Evolutionary conservation across 2,329 filamentous ascomycete genomes (phyloP), one percentile per base, ranked within the genome.

Genomic region (Pseudocercospora ulei): DNA sequence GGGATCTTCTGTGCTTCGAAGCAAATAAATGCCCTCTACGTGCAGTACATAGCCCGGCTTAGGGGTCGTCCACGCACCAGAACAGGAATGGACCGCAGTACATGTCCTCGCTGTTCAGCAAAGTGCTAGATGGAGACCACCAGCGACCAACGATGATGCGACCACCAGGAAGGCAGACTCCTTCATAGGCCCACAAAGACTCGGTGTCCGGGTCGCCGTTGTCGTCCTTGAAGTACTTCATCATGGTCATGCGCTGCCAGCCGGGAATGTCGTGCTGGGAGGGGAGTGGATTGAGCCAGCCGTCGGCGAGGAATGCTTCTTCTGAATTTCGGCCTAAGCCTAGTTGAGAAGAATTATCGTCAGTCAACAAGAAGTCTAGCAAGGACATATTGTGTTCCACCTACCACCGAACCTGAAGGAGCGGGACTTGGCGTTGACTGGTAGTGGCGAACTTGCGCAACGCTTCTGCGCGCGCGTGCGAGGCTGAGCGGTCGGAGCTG

Each of bases 161-260:
- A 2, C 62, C 64, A 8, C 67, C 67, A 0, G 67, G 67, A 13
- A 70, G 41, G 5, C 69, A 65, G 3, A 69, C 60, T 3, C 66
- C 67, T 49, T 70, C 67, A 24, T 69, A 68, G 1, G 65, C 66
- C 65, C 66, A 70, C 2, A 68, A 53, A n/a, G 52, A 46, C 4
- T 62, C 59, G 5, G 37, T 33, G 16, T 60, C 55, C 12, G 36
- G 56, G 38, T 3, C 46, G 13, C 46, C 47, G 3, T 57, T 39
- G 0, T 58, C 44, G 8, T 63, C 54, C 1, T 46, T 36, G 45
- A 62, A 67, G 46, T 70, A 69, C 52, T 71, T 72, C 63, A 74
- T 68, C 58, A 75, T 67, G 0, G 65, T 69, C 39, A 75, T 58
- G 19, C 70, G 64, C 56, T 72, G 67, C 61, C 68, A 75, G 12